Evolutionary conservation across 2,329 filamentous ascomycete genomes (phyloP), one percentile per base, ranked within the genome.

Genomic region (Monilinia vaccinii-corymbosi): DNA sequence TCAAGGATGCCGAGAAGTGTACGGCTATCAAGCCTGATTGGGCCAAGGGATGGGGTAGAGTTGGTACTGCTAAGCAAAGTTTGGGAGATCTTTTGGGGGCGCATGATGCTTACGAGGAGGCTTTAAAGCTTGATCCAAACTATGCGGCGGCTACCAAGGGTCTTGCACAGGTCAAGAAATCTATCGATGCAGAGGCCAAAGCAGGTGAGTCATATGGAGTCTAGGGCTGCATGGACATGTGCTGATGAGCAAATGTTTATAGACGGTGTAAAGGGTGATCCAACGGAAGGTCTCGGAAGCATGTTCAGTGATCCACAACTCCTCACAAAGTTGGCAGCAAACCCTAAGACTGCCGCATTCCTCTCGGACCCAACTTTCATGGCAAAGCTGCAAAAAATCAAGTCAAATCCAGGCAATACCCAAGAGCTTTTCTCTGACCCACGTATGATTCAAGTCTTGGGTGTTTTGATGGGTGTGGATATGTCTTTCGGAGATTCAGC

Each of bases 21-120:
- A 95, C 88, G 59, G 84, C 96, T 76, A 79, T 99, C 74, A 97
- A 99, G 81, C 88, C 93, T 14, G 94, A 97, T 79, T 99, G 94
- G 94, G 86, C 91, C 62, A 97, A 97, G 78, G 94, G 94, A 66
- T 97, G 91, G 88, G 87, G 89, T 61, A 86, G 94, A 63, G 97
- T 97, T 75, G 94, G 93, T 66, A 87, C 91, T 64, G 94, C 94
- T 60, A 81, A 92, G 38, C 94, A 96, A 74, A 94, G 94, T 49
- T 79, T 86, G 62, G 90, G 92, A 56, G 91, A 99, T 73, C 81
- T 97, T 25, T 79, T 94, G 53, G 88, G 84, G 51, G 91, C 94
- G 38, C 83, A 87, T 64, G 91, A 97, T 70, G 91, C 95, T 25
- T 99, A 95, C 74, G 89, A 96, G 71, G 84, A 95, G 73, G 94